phyloP scores from a whole-genome alignment of 2,329 filamentous ascomycete species.

The Cercospora brassicicola region DNA sequence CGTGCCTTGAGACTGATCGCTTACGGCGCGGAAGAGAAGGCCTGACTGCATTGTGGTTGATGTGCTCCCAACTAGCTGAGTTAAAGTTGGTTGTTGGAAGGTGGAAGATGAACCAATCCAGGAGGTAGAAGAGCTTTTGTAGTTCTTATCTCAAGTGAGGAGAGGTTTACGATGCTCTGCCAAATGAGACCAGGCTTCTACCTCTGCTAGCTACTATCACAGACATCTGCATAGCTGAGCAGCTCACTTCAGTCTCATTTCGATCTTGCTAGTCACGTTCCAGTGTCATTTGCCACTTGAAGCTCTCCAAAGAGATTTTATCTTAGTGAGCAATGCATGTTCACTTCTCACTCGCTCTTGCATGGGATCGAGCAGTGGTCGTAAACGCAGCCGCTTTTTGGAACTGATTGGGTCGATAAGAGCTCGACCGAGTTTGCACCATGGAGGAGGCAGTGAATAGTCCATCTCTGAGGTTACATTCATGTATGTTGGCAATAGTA shows the following conservation, averaged over 20 bases:
- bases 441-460: neutral
- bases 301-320: neutral
- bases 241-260: neutral
- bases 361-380: neutral
- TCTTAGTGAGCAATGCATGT: neutral
- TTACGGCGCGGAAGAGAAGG: constrained; percentile 16
- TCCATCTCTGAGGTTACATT: neutral
- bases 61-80: neutral
- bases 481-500: neutral
- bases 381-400: neutral
- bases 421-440: too few species aligned
- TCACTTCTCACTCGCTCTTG: neutral
- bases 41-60: neutral
- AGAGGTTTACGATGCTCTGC: neutral
- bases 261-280: neutral
- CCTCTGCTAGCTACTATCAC: neutral
- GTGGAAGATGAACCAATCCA: neutral
- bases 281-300: neutral
- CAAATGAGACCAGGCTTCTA: neutral
- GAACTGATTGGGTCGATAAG: neutral
- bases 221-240: neutral
- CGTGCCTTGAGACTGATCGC: constrained; percentile 13
- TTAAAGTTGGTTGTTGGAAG: neutral
- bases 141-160: neutral
- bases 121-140: neutral